A percentile compares a stretch with the other conserved stretches of the same genome.
Conservation (phyloP, 1,284 basidiomycete species). For the Pascua guehoae region DNA sequence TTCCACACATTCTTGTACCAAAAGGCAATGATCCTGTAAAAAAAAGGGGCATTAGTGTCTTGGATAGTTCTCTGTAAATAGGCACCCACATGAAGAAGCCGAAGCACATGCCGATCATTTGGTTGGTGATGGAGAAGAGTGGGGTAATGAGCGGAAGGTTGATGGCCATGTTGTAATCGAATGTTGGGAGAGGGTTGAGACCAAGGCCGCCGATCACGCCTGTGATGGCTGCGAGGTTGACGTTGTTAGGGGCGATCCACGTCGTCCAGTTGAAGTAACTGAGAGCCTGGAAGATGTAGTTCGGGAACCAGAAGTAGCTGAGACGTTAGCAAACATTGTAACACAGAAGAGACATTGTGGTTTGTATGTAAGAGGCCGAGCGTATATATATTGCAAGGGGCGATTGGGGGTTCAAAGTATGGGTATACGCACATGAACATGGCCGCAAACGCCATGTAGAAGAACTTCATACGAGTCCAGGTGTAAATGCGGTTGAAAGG, state of each 20-base stretch:
- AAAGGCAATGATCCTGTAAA: slow-evolving; percentile 16
- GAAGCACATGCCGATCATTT: slow-evolving; percentile 29
- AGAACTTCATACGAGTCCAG: slow-evolving; percentile 44
- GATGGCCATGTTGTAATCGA: slow-evolving; percentile 38
- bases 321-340: neutral
- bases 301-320: slow-evolving; percentile 48
- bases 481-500: slow-evolving; percentile 39
- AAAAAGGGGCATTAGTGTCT: slow-evolving; percentile 7
- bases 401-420: neutral
- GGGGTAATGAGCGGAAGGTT: slow-evolving; percentile 9
- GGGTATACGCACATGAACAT: slow-evolving; percentile 34
- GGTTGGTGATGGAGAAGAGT: slow-evolving; percentile 30
- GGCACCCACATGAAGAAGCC: slow-evolving; percentile 16
- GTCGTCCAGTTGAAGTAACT: slow-evolving; percentile 60
- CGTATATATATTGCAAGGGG: no score
- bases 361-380: no score
- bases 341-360: no score
- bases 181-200: slow-evolving; percentile 32
- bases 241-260: slow-evolving; percentile 56
- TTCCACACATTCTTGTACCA: slow-evolving; percentile 14
- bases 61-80: no score
- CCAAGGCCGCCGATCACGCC: slow-evolving; percentile 39
- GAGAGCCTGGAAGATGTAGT: slow-evolving; percentile 49
- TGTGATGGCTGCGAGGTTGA: slow-evolving; percentile 23
- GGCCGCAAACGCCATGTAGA: slow-evolving; percentile 35